Evolutionary conservation across 495 filamentous ascomycete genomes (phyloP), one percentile per base, ranked within the genome.

Genomic region (Acidiella bohemica): DNA sequence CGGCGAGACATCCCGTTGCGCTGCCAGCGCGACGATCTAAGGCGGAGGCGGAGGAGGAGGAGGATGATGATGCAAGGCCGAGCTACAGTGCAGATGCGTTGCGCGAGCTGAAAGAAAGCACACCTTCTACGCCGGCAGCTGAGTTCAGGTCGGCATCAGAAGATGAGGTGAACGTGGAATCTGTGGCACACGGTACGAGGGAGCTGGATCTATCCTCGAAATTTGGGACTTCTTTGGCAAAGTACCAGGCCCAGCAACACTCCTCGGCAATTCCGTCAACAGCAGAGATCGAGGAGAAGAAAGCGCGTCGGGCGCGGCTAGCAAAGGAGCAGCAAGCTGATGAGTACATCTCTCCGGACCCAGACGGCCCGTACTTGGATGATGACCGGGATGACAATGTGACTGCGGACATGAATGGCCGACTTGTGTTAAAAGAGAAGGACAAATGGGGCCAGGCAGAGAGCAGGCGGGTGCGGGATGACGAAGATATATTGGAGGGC

Each of bases 401-500:
- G 11, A 42, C 17, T 34, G 26, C 22, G 0, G 53, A 55, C 23
- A 36, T 28, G 7, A 23, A n/a, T 26, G 41, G 47, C 22, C 32
- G 34, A 9, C 42, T 46, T 13, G 39, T 53, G 22, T 36, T 53
- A 4, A 49, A 49, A 20, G 29, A 27, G n/a, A 55, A 63, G 64
- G 41, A 47, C 68, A 60, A 66, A 20, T 66, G 64, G 56, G 64
- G 56, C 53, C 75, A 69, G 51, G 54, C 62, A 2, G 76, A 86
- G 38, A 81, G 78, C 7, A 68, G 90, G n/a, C 70, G 95, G 7
- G 69, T 84, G 3, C 68, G 70, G 19, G 86, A 93, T 37, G 88
- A 95, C 53, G 90, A 96, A 54, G 84, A 94, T 54, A 73, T 95
- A n/a, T 79, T 77, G 22, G 90, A 97, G 62, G 86, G 86, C 3